These are phyloP conservation scores for Poterioochromonas sp. DNA, from an alignment of 352 stramenopile species.

Conservation along the genomic window DNA sequence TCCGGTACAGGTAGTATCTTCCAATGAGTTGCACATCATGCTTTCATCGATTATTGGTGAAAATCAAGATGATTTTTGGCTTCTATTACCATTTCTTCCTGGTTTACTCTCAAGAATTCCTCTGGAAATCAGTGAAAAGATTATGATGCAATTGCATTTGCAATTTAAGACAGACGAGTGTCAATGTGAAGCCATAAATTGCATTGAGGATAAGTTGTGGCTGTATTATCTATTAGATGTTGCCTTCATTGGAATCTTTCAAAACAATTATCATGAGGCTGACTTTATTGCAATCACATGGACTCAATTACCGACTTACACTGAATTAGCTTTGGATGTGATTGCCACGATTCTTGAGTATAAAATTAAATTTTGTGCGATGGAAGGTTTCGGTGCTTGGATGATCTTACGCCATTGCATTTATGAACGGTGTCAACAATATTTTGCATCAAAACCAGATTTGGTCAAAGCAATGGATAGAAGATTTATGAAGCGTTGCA, in stretches of 20 bases:
- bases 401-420: too few species aligned
- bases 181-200: not conserved
- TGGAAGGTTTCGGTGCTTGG: not conserved
- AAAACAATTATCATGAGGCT: not conserved
- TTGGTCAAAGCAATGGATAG: not conserved
- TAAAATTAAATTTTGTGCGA: not conserved
- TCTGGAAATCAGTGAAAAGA: not conserved
- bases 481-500: not conserved
- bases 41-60: not conserved
- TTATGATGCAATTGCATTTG: not conserved
- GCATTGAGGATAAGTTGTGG: not conserved
- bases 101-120: not conserved
- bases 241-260: not conserved
- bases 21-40: not conserved
- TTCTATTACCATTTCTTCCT: not conserved
- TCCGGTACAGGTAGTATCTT: too few species aligned
- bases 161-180: constrained; percentile 16
- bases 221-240: not conserved
- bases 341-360: not conserved
- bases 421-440: too few species aligned
- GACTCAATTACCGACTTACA: not conserved
- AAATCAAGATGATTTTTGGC: not conserved
- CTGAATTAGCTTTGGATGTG: not conserved
- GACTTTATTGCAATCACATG: too few species aligned
- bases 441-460: not conserved